phyloP scores from a whole-genome alignment of 2,329 filamentous ascomycete genomes.

The Dendryphion nanum region DNA sequence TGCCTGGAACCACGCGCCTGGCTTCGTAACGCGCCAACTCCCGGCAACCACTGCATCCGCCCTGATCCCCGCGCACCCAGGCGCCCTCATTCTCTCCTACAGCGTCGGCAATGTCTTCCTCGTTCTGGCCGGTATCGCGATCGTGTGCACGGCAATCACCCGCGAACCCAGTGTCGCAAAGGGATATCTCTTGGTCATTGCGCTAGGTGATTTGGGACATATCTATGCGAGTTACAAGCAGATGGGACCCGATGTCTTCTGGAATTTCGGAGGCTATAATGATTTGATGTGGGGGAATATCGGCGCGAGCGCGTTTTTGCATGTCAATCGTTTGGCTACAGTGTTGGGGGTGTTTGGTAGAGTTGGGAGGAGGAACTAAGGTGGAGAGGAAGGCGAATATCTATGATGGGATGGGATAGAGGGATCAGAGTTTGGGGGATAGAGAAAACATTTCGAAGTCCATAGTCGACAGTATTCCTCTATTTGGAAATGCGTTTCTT shows the following conservation, averaged over 20 bases:
- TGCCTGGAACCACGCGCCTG: slow-evolving; percentile 11
- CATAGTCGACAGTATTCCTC: too few relatives aligned
- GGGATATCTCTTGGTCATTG: slow-evolving; percentile 20
- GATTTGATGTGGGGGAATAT: slow-evolving; percentile 26
- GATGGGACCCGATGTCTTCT: slow-evolving; percentile 21
- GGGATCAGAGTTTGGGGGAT: too few relatives aligned
- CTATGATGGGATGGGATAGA: too few relatives aligned
- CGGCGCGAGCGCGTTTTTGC: slow-evolving; percentile 19
- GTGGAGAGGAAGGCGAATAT: too few relatives aligned
- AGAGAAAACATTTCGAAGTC: too few relatives aligned
- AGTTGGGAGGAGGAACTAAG: slow-evolving; percentile 8
- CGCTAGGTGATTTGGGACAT: slow-evolving; percentile 22
- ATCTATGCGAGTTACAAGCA: slow-evolving; percentile 20
- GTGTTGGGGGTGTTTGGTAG: slow-evolving; percentile 22
- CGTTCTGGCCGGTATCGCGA: slow-evolving; percentile 16
- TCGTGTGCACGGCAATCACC: slow-evolving; percentile 23
- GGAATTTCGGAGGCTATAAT: slow-evolving; percentile 14
- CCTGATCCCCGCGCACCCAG: slow-evolving; percentile 5
- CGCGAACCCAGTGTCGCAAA: slow-evolving; percentile 22
- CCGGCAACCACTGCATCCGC: slow-evolving; percentile 9
- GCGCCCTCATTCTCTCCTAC: slow-evolving; percentile 18
- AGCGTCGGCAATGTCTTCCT: slow-evolving; percentile 23
- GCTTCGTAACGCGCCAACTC: slow-evolving; percentile 17
- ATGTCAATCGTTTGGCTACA: slow-evolving; percentile 19
- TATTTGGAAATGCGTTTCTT: too few relatives aligned